A percentile compares a stretch with the other conserved stretches of the same genome.
Conservation (phyloP, 2,329 filamentous ascomycete species). For the Beauveria australis region DNA sequence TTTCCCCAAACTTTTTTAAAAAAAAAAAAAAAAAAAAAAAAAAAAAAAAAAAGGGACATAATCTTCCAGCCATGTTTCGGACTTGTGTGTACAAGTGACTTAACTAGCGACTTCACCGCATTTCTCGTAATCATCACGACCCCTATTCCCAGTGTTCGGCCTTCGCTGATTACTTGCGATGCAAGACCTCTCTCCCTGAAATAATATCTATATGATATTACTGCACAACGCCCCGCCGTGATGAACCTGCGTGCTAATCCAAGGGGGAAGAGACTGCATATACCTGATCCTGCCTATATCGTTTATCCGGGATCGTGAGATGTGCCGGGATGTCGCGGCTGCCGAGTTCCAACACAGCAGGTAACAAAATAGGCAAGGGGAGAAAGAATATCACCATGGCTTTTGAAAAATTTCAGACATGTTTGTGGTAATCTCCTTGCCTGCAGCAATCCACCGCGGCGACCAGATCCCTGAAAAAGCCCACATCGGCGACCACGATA, state of each 20-base stretch:
- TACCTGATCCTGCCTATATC: not conserved
- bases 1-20: no score
- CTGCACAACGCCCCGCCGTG: not conserved
- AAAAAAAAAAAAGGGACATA: not conserved
- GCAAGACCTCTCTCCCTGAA: no score
- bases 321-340: not conserved
- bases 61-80: not conserved
- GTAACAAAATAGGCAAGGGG: not conserved
- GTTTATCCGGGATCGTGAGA: not conserved
- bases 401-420: not conserved
- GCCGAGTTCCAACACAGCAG: not conserved
- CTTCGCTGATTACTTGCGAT: no score
- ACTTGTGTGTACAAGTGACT: not conserved
- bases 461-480: not conserved
- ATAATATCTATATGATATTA: not conserved
- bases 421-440: not conserved
- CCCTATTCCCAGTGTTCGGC: not conserved
- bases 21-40: no score
- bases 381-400: not conserved
- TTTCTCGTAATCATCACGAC: not conserved
- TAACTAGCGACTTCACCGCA: not conserved
- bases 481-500: slow-evolving; percentile 3
- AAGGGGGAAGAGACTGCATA: not conserved
- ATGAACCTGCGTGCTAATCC: not conserved
- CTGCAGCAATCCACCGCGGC: not conserved